These are phyloP conservation scores for Geotrichum carabidarum DNA, from an alignment of 1,139 yeast genomes.

Conservation along the genomic window DNA sequence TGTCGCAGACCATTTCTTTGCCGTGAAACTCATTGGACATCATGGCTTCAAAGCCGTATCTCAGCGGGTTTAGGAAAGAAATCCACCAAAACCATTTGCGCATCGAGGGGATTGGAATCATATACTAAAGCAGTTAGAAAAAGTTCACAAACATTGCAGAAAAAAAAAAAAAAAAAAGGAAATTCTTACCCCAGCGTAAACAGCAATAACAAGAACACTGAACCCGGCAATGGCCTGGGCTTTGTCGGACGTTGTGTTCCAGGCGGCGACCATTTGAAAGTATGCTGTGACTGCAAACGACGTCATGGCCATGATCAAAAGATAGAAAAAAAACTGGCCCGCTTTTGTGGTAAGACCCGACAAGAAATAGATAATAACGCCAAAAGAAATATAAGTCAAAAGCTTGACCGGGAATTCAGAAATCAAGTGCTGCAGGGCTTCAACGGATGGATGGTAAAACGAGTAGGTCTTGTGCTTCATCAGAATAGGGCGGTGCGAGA, in stretches of 20 bases:
- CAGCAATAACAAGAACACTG: constrained; percentile 38
- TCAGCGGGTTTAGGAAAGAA: constrained; percentile 45
- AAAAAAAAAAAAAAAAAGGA: constrained; percentile 30
- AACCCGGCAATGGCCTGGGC: constrained; percentile 59
- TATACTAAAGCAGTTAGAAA: constrained; percentile 30
- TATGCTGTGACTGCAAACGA: constrained; percentile 48
- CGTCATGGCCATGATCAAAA: constrained; percentile 37
- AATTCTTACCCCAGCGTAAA: constrained; percentile 27
- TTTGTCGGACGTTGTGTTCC: constrained; percentile 48
- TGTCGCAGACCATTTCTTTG: constrained; percentile 40
- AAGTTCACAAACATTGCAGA: constrained; percentile 35
- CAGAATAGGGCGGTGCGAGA: constrained; percentile 40
- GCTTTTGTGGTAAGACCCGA: constrained; percentile 39
- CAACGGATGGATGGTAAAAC: constrained; percentile 46
- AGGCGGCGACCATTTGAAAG: constrained; percentile 56
- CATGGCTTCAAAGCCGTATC: constrained; percentile 44
- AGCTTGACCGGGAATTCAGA: constrained; percentile 39
- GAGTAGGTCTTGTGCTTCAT: constrained; percentile 43
- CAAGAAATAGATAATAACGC: constrained; percentile 41
- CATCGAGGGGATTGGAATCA: constrained; percentile 47
- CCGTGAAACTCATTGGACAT: constrained; percentile 46
- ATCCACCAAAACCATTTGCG: constrained; percentile 52
- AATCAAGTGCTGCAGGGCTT: constrained; percentile 39
- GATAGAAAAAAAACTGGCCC: constrained; percentile 41
- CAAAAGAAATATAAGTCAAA: constrained; percentile 34